Evolutionary conservation across 23 red algal genomes (phyloP).

Genomic region (Gracilariopsis chorda): DNA sequence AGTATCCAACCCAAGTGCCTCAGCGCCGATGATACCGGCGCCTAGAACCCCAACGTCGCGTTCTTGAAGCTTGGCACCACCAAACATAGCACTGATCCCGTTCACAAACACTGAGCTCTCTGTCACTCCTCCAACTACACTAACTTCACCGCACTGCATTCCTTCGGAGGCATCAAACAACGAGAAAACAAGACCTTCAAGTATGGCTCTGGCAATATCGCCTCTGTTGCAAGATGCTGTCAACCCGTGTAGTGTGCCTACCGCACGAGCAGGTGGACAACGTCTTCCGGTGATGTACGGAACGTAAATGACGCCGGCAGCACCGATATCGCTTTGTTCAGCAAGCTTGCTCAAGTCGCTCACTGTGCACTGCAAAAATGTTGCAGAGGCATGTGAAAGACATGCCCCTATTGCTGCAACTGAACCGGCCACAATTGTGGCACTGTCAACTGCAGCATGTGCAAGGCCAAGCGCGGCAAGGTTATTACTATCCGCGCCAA

Average conservation of each 20-base stretch:
- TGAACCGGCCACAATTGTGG: not conserved
- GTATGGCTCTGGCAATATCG: slow-evolving; percentile 40
- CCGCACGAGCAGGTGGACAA: slow-evolving; percentile 23
- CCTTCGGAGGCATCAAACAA: slow-evolving; percentile 8
- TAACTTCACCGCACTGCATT: not conserved
- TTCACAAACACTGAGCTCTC: slow-evolving; percentile 21
- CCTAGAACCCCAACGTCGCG: slow-evolving; percentile 28
- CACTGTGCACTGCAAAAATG: not conserved
- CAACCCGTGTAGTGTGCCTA: slow-evolving; percentile 20
- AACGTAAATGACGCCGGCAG: slow-evolving; percentile 28
- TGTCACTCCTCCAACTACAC: slow-evolving; percentile 40
- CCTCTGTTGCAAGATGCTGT: not conserved
- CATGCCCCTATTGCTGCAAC: slow-evolving; percentile 23
- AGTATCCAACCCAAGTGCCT: not conserved
- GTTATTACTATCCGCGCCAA: not conserved
- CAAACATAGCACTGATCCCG: slow-evolving; percentile 23
- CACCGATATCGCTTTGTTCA: not conserved
- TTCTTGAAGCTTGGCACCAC: not conserved
- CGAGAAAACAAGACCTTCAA: slow-evolving; percentile 47
- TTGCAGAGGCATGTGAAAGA: not conserved
- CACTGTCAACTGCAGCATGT: slow-evolving; percentile 13
- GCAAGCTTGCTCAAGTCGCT: slow-evolving; percentile 8
- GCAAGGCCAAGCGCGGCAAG: not conserved
- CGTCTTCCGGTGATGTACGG: slow-evolving; percentile 49
- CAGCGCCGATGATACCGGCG: slow-evolving; percentile 16